Base-by-base conservation (phyloP, 208 protist species). In the Trypanosoma caninum region DNA sequence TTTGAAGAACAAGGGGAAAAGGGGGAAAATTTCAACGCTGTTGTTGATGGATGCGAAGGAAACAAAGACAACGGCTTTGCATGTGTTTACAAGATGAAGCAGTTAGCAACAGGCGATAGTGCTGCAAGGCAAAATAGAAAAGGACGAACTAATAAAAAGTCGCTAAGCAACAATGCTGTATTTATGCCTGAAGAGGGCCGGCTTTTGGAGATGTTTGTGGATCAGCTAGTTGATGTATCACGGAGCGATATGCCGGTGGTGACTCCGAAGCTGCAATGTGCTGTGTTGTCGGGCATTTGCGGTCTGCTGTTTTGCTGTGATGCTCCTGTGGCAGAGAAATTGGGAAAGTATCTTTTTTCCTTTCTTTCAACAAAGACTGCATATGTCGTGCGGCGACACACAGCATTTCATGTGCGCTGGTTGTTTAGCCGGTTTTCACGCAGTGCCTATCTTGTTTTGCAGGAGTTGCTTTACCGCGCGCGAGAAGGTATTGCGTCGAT, bases 301-400 rank as follows among this genome's bases (percentile, higher is more conserved):
- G 51, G 56, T 11, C 48, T 86, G 0, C 41, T 87, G 0, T 80
- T 78, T 23, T 48, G 65, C 28, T 84, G 76, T 52, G 72, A 77
- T 14, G 59, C 74, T 0, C 28, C 16, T 2, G 73, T 80, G 2
- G 78, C 80, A 10, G 84, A 84, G 35, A 69, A 65, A 22, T 76
- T 91, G 3, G 80, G 84, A 8, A 76, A 77, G 47, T 76, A 80
- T 44, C 72, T 79, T n/a, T 91, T 91, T 57, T 74, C 71, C 20
- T 85, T 81, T 40, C 62, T 91, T 16, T 73, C 78, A 27, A 16
- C 25, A 41, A 66, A 40, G 51, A 69, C 70, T 11, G 50, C 78
- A n/a, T 86, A 79, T 46, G 52, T 37, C 23, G 78, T 87, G 34
- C 80, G 84, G 16, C 57, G 60, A 0, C 71, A 87, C 74, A 76